Evolutionary conservation across 1,139 yeast genomes (phyloP).

Genomic region (Arxiozyma slooffiae): DNA sequence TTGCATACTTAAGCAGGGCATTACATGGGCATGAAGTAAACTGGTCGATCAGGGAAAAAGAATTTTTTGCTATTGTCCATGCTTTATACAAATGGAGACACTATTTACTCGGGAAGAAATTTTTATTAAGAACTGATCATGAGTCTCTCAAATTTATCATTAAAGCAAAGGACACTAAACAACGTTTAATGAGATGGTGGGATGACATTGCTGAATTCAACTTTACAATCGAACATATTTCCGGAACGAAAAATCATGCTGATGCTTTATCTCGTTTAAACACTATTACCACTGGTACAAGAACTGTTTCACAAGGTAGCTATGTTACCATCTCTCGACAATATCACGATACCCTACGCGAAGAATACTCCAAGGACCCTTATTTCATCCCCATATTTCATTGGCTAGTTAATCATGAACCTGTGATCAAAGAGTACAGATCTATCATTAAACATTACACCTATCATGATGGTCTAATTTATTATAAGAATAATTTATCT

Average conservation of each 20-base stretch:
- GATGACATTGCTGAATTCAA: conserved; percentile 1
- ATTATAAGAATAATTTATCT: too few species aligned
- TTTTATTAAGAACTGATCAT: background rate
- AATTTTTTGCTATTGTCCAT: background rate
- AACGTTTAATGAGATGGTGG: background rate
- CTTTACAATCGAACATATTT: background rate
- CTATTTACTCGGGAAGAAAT: background rate
- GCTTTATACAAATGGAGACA: background rate
- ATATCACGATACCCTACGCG: conserved; percentile 1
- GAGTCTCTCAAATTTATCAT: background rate
- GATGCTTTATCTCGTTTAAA: background rate
- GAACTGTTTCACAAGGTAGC: too few species aligned
- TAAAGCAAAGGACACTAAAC: background rate
- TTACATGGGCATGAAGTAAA: background rate
- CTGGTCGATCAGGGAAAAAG: background rate
- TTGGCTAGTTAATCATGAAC: too few species aligned
- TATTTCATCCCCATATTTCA: too few species aligned
- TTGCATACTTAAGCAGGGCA: background rate
- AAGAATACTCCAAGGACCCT: too few species aligned
- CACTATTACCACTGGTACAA: too few species aligned
- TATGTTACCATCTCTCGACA: background rate
- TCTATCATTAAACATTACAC: too few species aligned
- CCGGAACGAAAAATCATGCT: background rate
- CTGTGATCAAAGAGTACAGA: too few species aligned
- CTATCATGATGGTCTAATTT: too few species aligned